Percentiles rank a stretch among this genome's conserved stretches.
phyloP scores from a whole-genome alignment of 345 rosid species.

The Mangifera indica region DNA sequence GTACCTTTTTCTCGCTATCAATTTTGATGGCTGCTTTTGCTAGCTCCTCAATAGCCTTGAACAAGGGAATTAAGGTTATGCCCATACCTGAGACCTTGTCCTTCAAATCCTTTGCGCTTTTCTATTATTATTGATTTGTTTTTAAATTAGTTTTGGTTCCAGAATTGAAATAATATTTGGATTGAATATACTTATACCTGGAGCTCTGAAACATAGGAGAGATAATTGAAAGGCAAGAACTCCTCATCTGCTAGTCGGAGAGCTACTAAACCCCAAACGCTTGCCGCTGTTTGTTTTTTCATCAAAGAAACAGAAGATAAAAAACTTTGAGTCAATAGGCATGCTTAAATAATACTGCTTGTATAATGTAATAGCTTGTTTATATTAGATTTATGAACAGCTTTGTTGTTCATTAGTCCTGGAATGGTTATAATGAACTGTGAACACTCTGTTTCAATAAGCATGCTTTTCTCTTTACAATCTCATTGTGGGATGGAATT shows the following conservation, averaged over 20 bases:
- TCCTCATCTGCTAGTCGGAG: constrained; percentile 77
- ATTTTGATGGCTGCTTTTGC: constrained; percentile 50
- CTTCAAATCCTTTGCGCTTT: constrained; percentile 52
- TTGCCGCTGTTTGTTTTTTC: constrained; percentile 43
- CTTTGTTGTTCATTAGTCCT: neutral
- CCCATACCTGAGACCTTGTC: constrained; percentile 37
- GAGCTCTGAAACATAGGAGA: constrained; percentile 63
- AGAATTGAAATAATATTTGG: neutral
- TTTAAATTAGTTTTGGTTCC: neutral
- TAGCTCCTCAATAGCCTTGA: constrained; percentile 58
- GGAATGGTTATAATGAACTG: neutral
- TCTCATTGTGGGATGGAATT: neutral
- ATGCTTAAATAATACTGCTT: neutral
- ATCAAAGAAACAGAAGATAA: neutral
- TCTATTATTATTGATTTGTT: constrained; percentile 36
- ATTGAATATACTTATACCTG: constrained; percentile 39
- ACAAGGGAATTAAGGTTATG: constrained; percentile 45
- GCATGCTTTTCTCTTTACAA: neutral
- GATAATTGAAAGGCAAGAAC: constrained; percentile 68
- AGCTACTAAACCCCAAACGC: constrained; percentile 71
- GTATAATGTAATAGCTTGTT: neutral
- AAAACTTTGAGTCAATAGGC: neutral
- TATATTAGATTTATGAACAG: neutral
- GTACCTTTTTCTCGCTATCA: constrained; percentile 53
- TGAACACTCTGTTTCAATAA: neutral